phyloP scores from a whole-genome alignment of 495 filamentous ascomycete species.

The Annulohypoxylon stygium region DNA sequence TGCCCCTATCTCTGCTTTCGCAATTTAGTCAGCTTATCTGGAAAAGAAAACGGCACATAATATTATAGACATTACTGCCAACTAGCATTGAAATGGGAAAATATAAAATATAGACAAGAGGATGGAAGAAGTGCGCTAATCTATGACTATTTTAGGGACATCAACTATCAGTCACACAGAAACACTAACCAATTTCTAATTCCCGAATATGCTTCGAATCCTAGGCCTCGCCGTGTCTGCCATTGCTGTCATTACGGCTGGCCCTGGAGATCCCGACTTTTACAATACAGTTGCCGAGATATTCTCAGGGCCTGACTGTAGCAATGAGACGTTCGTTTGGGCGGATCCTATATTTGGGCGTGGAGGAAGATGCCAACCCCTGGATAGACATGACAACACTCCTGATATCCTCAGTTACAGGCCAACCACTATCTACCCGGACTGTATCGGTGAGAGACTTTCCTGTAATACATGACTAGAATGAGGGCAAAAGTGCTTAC shows the following conservation, averaged over 20 bases:
- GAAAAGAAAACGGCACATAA: background rate
- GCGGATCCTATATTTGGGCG: conserved; percentile 41
- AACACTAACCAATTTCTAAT: background rate
- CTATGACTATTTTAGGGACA: background rate
- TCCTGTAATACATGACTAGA: background rate
- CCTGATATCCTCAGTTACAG: conserved; percentile 42
- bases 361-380: conserved; percentile 39
- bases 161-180: background rate
- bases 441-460: conserved; percentile 26
- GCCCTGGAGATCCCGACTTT: conserved; percentile 34
- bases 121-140: background rate
- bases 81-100: background rate
- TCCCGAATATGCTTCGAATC: conserved; percentile 13
- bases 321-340: conserved; percentile 35
- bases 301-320: conserved; percentile 34
- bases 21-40: conserved; percentile 35
- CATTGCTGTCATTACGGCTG: background rate
- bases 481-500: background rate
- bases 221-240: conserved; percentile 8
- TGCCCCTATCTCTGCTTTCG: conserved; percentile 14
- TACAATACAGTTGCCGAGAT: conserved; percentile 40
- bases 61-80: background rate
- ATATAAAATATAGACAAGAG: conserved; percentile 11
- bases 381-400: conserved; percentile 39
- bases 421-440: conserved; percentile 35